phyloP scores from a whole-genome alignment of 176 grass and related monocot genomes.

The bread wheat (Triticum aestivum) region IWGSC_CS_RefSeq_v2.1 NC_057797.1:684100678-684101177 shows the following conservation, averaged over 20 bases:
- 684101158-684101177: slow-evolving; percentile 19
- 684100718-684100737: slow-evolving; percentile 19
- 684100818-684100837: neutral
- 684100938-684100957: neutral
- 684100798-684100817: slow-evolving; percentile 19
- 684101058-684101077: slow-evolving; percentile 8
- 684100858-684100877: neutral
- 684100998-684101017: neutral
- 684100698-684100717: slow-evolving; percentile 22
- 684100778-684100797: slow-evolving; percentile 28
- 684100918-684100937: neutral
- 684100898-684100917: neutral
- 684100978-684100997: neutral
- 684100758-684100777: slow-evolving; percentile 11
- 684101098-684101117: slow-evolving; percentile 21
- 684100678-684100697: neutral
- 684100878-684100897: neutral
- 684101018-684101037: slow-evolving; percentile 14
- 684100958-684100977: slow-evolving; percentile 31
- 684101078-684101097: slow-evolving; percentile 16
- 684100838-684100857: neutral
- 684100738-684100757: neutral
- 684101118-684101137: slow-evolving; percentile 43
- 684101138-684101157: slow-evolving; percentile 37
- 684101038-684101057: neutral